These are phyloP conservation scores for Vigna radiata DNA, from an alignment of 306 rosid genomes.

Conservation along the genomic window DNA sequence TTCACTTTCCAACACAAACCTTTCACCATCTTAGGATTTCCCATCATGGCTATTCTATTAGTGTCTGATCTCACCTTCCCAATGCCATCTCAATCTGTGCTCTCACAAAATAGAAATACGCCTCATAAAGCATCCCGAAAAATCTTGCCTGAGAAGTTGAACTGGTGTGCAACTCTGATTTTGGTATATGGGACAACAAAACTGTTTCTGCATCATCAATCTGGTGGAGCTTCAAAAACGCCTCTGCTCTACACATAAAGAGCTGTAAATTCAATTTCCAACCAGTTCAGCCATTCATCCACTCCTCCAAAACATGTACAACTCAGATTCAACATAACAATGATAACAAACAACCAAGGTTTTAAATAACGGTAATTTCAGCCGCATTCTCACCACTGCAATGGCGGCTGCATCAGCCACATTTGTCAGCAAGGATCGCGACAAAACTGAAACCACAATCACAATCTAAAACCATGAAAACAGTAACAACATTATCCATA, in stretches of 20 bases:
- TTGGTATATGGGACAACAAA: conserved; percentile 54
- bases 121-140: conserved; percentile 87
- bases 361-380: neutral
- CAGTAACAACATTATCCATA: conserved; percentile 25
- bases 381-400: neutral
- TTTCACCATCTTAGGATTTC: conserved; percentile 37
- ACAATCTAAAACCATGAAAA: neutral
- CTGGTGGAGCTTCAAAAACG: conserved; percentile 85
- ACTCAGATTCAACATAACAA: neutral
- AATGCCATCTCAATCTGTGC: conserved; percentile 90
- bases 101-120: conserved; percentile 67
- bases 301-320: conserved; percentile 3
- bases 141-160: conserved; percentile 58
- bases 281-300: conserved; percentile 58
- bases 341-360: neutral
- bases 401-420: neutral
- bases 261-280: conserved; percentile 90
- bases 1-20: conserved; percentile 61
- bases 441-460: neutral
- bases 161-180: conserved; percentile 48
- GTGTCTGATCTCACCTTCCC: conserved; percentile 84
- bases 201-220: conserved; percentile 79
- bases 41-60: conserved; percentile 37
- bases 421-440: neutral
- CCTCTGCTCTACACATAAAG: conserved; percentile 96